Evolutionary conservation across 768 basidiomycete genomes (phyloP).

Genomic region (Hypholoma fasciculare): DNA sequence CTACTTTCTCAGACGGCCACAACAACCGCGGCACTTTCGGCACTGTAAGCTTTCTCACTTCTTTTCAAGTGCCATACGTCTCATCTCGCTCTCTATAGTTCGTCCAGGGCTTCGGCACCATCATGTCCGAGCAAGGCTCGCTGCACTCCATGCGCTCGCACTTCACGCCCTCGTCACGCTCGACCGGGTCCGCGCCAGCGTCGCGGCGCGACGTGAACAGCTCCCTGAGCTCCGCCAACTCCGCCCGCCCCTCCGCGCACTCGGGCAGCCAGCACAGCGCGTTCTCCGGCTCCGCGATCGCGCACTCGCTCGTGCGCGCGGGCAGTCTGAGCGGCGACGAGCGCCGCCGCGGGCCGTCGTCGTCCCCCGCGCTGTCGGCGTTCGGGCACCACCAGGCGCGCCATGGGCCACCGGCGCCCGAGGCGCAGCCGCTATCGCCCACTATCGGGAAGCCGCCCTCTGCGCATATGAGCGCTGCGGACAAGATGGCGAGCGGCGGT

Average conservation of each 20-base stretch:
- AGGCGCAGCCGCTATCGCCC: constrained; percentile 3
- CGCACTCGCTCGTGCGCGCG: constrained; percentile 43
- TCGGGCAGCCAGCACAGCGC: constrained; percentile 28
- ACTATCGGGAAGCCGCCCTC: constrained; percentile 19
- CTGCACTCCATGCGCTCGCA: constrained; percentile 64
- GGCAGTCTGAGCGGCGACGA: constrained; percentile 58
- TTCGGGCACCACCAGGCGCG: constrained; percentile 39
- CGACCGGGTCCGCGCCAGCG: constrained; percentile 53
- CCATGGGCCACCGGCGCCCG: constrained; percentile 7
- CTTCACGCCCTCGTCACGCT: constrained; percentile 47
- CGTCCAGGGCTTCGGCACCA: constrained; percentile 34
- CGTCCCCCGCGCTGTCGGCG: constrained; percentile 52
- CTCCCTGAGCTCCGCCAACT: constrained; percentile 47
- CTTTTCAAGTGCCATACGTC: not conserved
- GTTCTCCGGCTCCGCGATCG: constrained; percentile 31
- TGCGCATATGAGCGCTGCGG: constrained; percentile 14
- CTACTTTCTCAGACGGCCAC: constrained; percentile 28
- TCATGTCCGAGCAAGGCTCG: constrained; percentile 64
- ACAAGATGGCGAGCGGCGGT: constrained; percentile 5
- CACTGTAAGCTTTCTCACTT: constrained; percentile 41
- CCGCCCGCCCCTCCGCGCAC: constrained; percentile 52
- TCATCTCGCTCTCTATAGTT: constrained; percentile 29
- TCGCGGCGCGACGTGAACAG: constrained; percentile 43
- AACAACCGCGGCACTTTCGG: constrained; percentile 62
- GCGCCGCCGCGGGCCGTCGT: constrained; percentile 36